phyloP scores from a whole-genome alignment of 1,284 basidiomycete species.

The Ceratobasidium sp. region DNA sequence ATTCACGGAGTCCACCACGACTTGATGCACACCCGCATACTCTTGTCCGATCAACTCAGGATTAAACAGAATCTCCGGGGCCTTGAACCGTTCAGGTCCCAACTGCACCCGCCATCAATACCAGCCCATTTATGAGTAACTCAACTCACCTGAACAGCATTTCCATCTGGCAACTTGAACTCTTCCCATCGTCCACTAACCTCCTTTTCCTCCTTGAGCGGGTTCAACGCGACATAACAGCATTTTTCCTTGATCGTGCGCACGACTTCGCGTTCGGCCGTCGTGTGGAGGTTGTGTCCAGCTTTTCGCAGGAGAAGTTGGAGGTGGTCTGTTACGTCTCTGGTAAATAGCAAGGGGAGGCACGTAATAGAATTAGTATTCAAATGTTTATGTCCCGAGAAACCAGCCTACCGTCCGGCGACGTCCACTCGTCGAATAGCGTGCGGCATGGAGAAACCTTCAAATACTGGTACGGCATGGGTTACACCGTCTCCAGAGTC shows the following conservation, averaged over 20 bases:
- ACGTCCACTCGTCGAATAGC: constrained; percentile 96
- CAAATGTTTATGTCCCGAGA: no score
- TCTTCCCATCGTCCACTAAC: constrained; percentile 76
- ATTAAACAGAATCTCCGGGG: constrained; percentile 97
- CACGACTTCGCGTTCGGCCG: constrained; percentile 96
- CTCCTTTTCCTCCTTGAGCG: constrained; percentile 95
- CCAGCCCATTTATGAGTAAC: constrained; percentile 27
- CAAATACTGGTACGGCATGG: constrained; percentile 98
- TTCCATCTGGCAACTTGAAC: constrained; percentile 95
- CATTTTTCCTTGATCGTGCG: constrained; percentile 98
- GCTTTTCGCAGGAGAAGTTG: constrained; percentile 93
- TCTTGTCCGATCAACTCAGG: constrained; percentile 97
- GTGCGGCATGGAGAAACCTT: constrained; percentile 99
- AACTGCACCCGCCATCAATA: constrained; percentile 60
- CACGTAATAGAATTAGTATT: no score
- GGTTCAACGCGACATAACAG: constrained; percentile 92
- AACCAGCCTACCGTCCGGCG: constrained; percentile 86
- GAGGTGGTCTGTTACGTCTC: constrained; percentile 96
- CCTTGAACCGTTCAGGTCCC: constrained; percentile 93
- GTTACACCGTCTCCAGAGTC: constrained; percentile 99
- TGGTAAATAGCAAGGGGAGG: constrained; percentile 22
- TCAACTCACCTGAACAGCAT: constrained; percentile 78
- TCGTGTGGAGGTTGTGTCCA: constrained; percentile 94
- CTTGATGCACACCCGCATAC: constrained; percentile 96
- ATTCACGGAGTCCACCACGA: constrained; percentile 87